phyloP scores from a whole-genome alignment of 192 early-diverging fungal genomes.

The Geranomyces variabilis region DNA sequence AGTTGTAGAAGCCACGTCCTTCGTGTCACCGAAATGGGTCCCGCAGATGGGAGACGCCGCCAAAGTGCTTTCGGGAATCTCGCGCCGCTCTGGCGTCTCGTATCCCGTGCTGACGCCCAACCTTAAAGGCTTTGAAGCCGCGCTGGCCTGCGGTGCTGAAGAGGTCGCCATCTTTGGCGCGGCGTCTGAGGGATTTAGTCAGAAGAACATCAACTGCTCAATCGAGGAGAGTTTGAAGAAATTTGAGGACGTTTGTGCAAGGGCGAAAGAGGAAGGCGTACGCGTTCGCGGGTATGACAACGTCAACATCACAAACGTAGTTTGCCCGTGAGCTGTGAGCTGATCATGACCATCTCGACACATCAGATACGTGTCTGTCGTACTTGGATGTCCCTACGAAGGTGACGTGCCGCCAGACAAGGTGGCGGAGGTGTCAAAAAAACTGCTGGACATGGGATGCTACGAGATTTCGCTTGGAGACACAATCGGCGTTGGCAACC shows the following conservation, averaged over 20 bases:
- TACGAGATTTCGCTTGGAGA: slow-evolving; percentile 96
- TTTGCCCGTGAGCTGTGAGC: too few relatives aligned
- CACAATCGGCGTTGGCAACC: slow-evolving; percentile 87
- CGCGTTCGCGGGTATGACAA: slow-evolving; percentile 69
- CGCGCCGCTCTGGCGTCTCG: slow-evolving; percentile 60
- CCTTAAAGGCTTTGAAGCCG: slow-evolving; percentile 77
- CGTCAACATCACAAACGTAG: too few relatives aligned
- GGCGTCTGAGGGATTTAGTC: slow-evolving; percentile 83
- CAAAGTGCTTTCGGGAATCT: slow-evolving; percentile 74
- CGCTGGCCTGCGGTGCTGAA: slow-evolving; percentile 70
- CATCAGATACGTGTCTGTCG: slow-evolving; percentile 89
- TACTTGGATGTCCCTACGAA: slow-evolving; percentile 93
- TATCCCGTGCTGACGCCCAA: slow-evolving; percentile 95
- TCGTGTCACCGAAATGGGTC: slow-evolving; percentile 97
- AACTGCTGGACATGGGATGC: slow-evolving; percentile 86
- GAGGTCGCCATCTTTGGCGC: slow-evolving; percentile 94
- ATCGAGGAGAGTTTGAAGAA: slow-evolving; percentile 79
- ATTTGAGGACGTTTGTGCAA: slow-evolving; percentile 67
- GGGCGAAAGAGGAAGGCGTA: slow-evolving; percentile 65
- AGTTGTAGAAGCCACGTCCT: slow-evolving; percentile 88
- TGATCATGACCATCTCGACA: too few relatives aligned
- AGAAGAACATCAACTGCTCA: slow-evolving; percentile 91
- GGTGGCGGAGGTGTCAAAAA: slow-evolving; percentile 73
- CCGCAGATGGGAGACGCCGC: slow-evolving; percentile 91
- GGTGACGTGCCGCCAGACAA: slow-evolving; percentile 70